Base-by-base conservation (phyloP, 306 rosid genomes). In the Clitoria ternatea region DNA sequence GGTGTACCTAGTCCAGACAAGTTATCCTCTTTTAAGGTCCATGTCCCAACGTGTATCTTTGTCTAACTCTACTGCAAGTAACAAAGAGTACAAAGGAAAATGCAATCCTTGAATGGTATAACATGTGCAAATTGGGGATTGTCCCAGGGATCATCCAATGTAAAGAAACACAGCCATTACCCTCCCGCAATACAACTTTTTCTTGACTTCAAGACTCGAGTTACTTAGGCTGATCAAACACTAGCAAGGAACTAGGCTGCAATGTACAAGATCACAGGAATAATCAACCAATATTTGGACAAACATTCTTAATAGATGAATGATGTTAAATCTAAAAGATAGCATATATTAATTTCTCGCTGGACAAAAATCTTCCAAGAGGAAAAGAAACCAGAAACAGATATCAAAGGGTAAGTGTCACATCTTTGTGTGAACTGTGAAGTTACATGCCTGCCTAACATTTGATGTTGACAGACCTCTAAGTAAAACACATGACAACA, bases 191-290 rank as follows among this genome's bases (percentile, higher is more conserved):
- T 15, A 33, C 56, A 71, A 61, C 20, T 44, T 44, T 64, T 40
- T 62, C 78, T 55, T 37, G 32, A 69, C 62, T 35, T 69, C 23
- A 59, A 67, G 20, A 40, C 13, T 61, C 35, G 13, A 12, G 70
- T 65, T 56, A 66, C 71, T 5, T 39, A 0, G 3, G 20, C n/a
- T 47, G 17, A 55, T 87, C 87, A 90, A 74, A 84, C 94, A 85
- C 75, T 91, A 84, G 91, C 91, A 84, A 54, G 20, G 53, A 78
- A 60, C 69, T 64, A 33, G 2, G 26, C 2, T n/a, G n/a, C n/a
- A n/a, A n/a, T 43, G 26, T 8, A 66, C 61, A 53, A 77, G 69
- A 30, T 36, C 36, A 20, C 49, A 61, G 10, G 26, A 35, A 69
- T 47, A 32, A 4, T 59, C 23, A 18, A 14, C 61, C 39, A 47